Conservation (phyloP, 1,139 yeast species). For the Saccharomyces hybrid region DNA sequence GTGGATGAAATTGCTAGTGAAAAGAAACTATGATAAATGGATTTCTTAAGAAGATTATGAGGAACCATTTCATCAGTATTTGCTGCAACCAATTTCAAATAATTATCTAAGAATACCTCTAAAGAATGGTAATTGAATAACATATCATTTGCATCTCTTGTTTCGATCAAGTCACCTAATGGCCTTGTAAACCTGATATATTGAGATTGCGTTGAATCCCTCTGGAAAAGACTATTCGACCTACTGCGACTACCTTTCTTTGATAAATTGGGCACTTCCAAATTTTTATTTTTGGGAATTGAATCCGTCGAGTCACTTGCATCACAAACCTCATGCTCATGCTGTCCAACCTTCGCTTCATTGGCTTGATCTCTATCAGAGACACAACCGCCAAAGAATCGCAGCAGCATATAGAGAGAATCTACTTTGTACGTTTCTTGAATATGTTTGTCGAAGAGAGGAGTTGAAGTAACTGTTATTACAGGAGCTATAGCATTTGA, state of each 20-base stretch:
- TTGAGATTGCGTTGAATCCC: conserved; percentile 28
- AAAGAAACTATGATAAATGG: conserved; percentile 53
- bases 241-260: conserved; percentile 8
- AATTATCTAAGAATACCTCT: conserved; percentile 30
- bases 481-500: conserved; percentile 31
- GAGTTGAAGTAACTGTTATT: conserved; percentile 28
- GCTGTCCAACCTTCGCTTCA: conserved; percentile 8
- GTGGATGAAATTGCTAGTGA: conserved; percentile 52
- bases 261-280: background rate
- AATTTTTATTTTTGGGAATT: background rate
- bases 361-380: conserved; percentile 31
- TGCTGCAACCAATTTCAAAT: conserved; percentile 30
- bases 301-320: background rate
- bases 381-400: conserved; percentile 31
- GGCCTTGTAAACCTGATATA: conserved; percentile 43
- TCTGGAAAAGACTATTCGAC: conserved; percentile 27
- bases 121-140: conserved; percentile 30
- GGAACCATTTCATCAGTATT: conserved; percentile 22
- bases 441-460: conserved; percentile 24
- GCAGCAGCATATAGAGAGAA: conserved; percentile 26
- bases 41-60: conserved; percentile 31
- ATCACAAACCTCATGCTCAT: conserved; percentile 1
- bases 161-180: conserved; percentile 33
- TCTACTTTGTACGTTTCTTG: conserved; percentile 23
- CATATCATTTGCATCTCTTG: conserved; percentile 22